These are phyloP conservation scores for Nematodospora valgi DNA, from an alignment of 805 yeast species.

Conservation along the genomic window DNA sequence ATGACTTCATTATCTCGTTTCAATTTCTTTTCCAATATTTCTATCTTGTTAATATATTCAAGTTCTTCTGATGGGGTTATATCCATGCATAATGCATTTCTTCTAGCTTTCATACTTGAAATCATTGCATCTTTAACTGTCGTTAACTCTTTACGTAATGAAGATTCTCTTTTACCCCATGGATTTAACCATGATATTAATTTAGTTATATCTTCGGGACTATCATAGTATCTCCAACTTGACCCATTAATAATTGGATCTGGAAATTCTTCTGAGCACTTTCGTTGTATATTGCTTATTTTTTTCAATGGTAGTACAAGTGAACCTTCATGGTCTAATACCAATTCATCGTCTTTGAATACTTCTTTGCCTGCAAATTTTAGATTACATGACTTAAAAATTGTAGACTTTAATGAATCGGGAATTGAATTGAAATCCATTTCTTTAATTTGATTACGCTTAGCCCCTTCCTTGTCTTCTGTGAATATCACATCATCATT, in stretches of 20 bases:
- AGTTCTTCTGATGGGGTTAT: conserved; percentile 28
- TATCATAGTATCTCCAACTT: conserved; percentile 74
- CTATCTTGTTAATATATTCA: conserved; percentile 37
- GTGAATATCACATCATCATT: conserved; percentile 32
- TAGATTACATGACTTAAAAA: conserved; percentile 25
- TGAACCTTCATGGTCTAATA: conserved; percentile 20
- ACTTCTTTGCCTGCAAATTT: conserved; percentile 21
- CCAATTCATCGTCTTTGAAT: conserved; percentile 1
- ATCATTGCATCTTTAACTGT: conserved; percentile 50
- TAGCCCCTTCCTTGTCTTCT: conserved; percentile 11
- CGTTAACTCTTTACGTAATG: conserved; percentile 58
- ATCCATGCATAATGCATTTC: conserved; percentile 49
- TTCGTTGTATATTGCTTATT: conserved; percentile 47
- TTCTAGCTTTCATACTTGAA: conserved; percentile 56
- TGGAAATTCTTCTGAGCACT: conserved; percentile 64
- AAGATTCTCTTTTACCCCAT: conserved; percentile 72
- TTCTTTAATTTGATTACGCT: conserved; percentile 12
- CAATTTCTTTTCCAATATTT: conserved; percentile 24
- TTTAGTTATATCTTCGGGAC: conserved; percentile 50
- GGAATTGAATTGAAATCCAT: conserved; percentile 25
- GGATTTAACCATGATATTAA: conserved; percentile 67
- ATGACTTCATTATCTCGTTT: conserved; percentile 10
- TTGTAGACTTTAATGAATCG: conserved; percentile 18
- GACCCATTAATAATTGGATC: conserved; percentile 47
- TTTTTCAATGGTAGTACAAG: conserved; percentile 8